phyloP scores from a whole-genome alignment of 208 protist genomes.

The Porcisia hertigi region DNA sequence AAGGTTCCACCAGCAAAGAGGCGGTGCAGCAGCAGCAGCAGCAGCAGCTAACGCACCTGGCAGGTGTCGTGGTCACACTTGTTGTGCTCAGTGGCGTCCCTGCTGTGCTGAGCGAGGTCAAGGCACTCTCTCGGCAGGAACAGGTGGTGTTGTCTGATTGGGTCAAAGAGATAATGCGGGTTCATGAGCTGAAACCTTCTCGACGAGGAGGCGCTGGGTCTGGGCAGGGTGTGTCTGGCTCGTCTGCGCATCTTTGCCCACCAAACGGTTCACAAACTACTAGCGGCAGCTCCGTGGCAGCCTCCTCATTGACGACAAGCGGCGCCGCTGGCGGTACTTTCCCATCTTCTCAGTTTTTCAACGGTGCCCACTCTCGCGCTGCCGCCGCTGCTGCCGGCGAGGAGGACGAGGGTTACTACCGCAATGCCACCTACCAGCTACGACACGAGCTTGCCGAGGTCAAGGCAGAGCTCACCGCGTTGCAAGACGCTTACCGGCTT shows the following conservation, averaged over 20 bases:
- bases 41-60: constrained; percentile 30
- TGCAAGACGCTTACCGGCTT: constrained; percentile 44
- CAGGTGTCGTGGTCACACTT: constrained; percentile 49
- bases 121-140: constrained; percentile 43
- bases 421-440: constrained; percentile 45
- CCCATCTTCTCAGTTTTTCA: not conserved
- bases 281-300: not conserved
- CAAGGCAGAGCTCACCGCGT: constrained; percentile 31
- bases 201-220: not conserved
- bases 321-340: not conserved
- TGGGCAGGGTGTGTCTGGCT: not conserved
- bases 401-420: constrained; percentile 43
- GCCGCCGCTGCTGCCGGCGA: constrained; percentile 1
- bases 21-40: constrained; percentile 9
- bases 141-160: constrained; percentile 64
- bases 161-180: constrained; percentile 46
- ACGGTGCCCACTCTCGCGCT: not conserved
- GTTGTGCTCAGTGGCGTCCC: constrained; percentile 57
- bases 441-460: constrained; percentile 47
- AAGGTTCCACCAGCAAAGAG: not conserved
- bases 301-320: not conserved
- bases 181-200: constrained; percentile 45
- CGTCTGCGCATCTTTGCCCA: not conserved
- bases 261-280: not conserved
- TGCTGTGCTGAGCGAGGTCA: constrained; percentile 38